phyloP scores from a whole-genome alignment of 208 protist genomes.

The Leishmania gerbilli region DNA sequence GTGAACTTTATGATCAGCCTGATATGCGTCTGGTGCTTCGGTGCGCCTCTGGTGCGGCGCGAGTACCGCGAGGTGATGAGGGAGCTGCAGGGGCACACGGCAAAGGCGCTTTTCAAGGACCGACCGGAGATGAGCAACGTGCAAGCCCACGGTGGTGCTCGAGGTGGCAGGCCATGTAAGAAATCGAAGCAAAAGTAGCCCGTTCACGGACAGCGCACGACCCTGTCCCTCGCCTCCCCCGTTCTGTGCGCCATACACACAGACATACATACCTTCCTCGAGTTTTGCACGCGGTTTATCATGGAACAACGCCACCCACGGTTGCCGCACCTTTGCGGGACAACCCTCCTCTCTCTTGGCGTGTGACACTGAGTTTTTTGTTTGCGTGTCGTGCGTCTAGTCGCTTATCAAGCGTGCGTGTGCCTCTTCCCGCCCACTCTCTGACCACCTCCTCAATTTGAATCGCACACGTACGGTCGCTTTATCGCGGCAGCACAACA shows the following conservation, averaged over 20 bases:
- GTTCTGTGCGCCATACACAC: not conserved
- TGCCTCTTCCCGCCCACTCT: not conserved
- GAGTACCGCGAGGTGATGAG: conserved; percentile 37
- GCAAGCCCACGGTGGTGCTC: conserved; percentile 4
- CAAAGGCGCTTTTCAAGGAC: conserved; percentile 41
- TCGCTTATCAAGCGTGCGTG: not conserved
- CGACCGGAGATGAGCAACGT: conserved; percentile 37
- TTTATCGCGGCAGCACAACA: not conserved
- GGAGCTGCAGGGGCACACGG: conserved; percentile 38
- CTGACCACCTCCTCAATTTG: not conserved
- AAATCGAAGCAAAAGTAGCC: conserved; percentile 3
- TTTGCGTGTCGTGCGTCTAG: not conserved
- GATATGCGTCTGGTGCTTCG: conserved; percentile 34
- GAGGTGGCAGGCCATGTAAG: conserved; percentile 7
- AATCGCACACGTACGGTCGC: not conserved
- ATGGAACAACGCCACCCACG: not conserved
- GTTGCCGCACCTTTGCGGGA: not conserved
- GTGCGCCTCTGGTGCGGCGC: conserved; percentile 31
- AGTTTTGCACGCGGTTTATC: not conserved
- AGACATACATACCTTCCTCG: not conserved
- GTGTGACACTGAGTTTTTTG: not conserved
- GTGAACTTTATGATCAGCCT: conserved; percentile 42
- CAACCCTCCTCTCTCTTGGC: not conserved
- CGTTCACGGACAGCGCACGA: not conserved
- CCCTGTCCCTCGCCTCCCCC: not conserved